Conservation (phyloP, 2,329 filamentous ascomycete genomes). For the Colletotrichum salicis region DNA sequence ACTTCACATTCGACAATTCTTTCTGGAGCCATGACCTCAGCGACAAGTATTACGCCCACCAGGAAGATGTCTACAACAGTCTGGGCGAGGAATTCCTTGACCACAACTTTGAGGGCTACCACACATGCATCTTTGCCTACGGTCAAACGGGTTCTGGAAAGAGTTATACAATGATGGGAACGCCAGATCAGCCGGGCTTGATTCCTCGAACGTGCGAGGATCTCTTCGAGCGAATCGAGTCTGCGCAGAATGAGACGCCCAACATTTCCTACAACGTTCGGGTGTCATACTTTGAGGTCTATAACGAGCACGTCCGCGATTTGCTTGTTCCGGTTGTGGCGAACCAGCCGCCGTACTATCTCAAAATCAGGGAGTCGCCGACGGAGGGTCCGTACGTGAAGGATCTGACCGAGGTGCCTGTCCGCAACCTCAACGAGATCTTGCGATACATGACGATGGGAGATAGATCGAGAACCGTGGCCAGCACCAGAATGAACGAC, state of each 20-base stretch:
- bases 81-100: slow-evolving; percentile 97
- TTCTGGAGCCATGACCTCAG: slow-evolving; percentile 92
- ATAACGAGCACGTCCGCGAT: slow-evolving; percentile 98
- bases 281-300: slow-evolving; percentile 98
- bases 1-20: slow-evolving; percentile 95
- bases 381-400: slow-evolving; percentile 97
- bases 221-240: slow-evolving; percentile 91
- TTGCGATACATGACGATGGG: slow-evolving; percentile 90
- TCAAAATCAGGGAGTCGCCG: slow-evolving; percentile 96
- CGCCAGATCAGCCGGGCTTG: slow-evolving; percentile 83
- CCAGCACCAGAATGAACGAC: slow-evolving; percentile 99
- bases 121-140: slow-evolving; percentile 99
- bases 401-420: slow-evolving; percentile 92
- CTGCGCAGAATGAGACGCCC: slow-evolving; percentile 78
- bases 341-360: slow-evolving; percentile 84
- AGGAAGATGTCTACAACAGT: slow-evolving; percentile 93
- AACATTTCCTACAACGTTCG: slow-evolving; percentile 97
- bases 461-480: slow-evolving; percentile 86
- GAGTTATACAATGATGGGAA: slow-evolving; percentile 98
- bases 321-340: slow-evolving; percentile 79
- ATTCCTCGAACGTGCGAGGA: slow-evolving; percentile 97
- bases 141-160: slow-evolving; percentile 98
- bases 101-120: slow-evolving; percentile 99
- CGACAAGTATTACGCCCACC: slow-evolving; percentile 88
- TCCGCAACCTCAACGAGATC: slow-evolving; percentile 87